A percentile compares a stretch with the other conserved stretches of the same genome.
phyloP scores from a whole-genome alignment of 2,329 filamentous ascomycete species.

The Fusarium buxicola region DNA sequence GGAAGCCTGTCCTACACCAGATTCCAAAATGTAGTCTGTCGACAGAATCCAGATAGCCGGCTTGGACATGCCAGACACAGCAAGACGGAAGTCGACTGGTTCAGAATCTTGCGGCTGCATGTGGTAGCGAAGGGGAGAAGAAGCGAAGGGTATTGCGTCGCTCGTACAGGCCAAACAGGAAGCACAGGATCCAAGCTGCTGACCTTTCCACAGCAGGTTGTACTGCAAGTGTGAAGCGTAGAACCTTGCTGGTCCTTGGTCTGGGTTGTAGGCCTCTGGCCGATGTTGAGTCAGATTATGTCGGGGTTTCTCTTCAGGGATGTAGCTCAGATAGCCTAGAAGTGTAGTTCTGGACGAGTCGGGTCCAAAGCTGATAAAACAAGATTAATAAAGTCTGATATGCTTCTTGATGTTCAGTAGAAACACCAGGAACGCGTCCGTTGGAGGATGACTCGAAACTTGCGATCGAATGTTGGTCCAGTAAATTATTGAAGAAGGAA shows the following conservation, averaged over 20 bases:
- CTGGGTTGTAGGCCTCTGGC: not conserved
- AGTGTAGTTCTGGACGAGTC: not conserved
- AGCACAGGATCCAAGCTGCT: slow-evolving; percentile 16
- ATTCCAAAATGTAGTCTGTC: slow-evolving; percentile 8
- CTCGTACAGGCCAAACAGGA: slow-evolving; percentile 21
- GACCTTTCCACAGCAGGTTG: not conserved
- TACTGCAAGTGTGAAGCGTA: not conserved
- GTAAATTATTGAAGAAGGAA: not conserved
- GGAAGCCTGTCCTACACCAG: not conserved
- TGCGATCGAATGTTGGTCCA: not conserved
- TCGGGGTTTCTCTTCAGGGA: not conserved
- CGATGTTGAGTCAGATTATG: not conserved
- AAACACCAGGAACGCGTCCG: not conserved
- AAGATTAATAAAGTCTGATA: not conserved
- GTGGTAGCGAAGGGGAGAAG: slow-evolving; percentile 34
- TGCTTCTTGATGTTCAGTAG: not conserved
- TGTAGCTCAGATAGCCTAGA: not conserved
- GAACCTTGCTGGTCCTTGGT: not conserved
- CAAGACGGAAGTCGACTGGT: slow-evolving; percentile 33
- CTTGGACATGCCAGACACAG: slow-evolving; percentile 30
- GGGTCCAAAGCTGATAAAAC: not conserved
- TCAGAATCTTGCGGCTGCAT: slow-evolving; percentile 29
- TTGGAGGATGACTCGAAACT: not conserved
- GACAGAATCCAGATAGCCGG: slow-evolving; percentile 19
- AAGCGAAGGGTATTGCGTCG: slow-evolving; percentile 31